Evolutionary conservation across 1,284 basidiomycete genomes (phyloP).

Genomic region (Ganoderma leucocontextum): DNA sequence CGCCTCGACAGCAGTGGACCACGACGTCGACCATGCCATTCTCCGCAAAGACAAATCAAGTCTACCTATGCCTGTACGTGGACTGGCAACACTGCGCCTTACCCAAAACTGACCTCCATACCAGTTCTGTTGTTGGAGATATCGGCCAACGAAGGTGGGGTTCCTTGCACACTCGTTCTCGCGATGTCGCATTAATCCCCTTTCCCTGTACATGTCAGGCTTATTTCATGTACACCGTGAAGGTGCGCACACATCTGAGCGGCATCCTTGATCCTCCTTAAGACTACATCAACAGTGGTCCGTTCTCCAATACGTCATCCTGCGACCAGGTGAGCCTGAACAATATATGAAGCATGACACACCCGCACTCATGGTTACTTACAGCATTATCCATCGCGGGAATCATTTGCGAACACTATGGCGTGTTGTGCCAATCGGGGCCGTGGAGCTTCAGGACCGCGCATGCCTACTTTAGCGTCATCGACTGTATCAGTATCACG

Average conservation of each 20-base stretch:
- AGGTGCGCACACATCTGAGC: constrained; percentile 51
- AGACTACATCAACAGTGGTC: constrained; percentile 64
- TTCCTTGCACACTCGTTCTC: not conserved
- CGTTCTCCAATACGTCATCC: constrained; percentile 85
- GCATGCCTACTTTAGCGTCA: constrained; percentile 71
- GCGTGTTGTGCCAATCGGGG: constrained; percentile 72
- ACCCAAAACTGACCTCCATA: not conserved
- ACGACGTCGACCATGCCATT: constrained; percentile 72
- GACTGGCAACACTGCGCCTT: constrained; percentile 1
- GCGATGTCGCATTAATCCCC: not conserved
- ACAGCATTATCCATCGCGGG: constrained; percentile 68
- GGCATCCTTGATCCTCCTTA: too few species aligned
- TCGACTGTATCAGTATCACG: constrained; percentile 85
- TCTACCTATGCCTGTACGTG: constrained; percentile 75
- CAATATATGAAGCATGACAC: not conserved
- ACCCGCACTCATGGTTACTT: constrained; percentile 2
- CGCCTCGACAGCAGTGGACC: constrained; percentile 67
- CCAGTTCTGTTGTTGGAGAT: constrained; percentile 79
- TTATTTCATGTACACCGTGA: constrained; percentile 90
- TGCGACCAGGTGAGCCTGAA: constrained; percentile 68
- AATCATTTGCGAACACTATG: constrained; percentile 74
- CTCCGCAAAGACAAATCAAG: constrained; percentile 81
- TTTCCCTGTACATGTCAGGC: constrained; percentile 48
- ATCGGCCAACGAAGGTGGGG: constrained; percentile 78
- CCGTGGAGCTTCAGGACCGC: constrained; percentile 72